These are phyloP conservation scores for Lipomyces yamanashiensis DNA, from an alignment of 805 yeast species.

Conservation along the genomic window DNA sequence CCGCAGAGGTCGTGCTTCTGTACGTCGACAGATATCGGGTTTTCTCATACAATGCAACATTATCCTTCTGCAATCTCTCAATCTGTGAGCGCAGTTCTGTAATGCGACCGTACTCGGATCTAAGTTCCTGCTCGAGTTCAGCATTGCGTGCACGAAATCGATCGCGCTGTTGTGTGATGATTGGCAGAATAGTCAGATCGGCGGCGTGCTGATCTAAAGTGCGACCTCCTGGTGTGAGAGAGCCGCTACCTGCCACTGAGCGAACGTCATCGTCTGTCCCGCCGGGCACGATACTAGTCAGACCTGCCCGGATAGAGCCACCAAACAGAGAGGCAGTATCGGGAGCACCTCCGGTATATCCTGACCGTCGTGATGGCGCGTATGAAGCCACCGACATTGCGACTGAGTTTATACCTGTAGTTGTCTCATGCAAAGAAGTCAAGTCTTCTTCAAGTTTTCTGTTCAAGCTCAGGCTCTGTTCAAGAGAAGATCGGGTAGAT, in stretches of 20 bases:
- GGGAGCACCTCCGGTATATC: slow-evolving; percentile 17
- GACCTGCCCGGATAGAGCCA: slow-evolving; percentile 30
- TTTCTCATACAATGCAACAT: slow-evolving; percentile 77
- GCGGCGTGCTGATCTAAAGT: slow-evolving; percentile 31
- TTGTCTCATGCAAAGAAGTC: slow-evolving; percentile 57
- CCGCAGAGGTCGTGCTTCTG: slow-evolving; percentile 26
- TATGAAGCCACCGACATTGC: slow-evolving; percentile 32
- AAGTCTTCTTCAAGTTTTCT: slow-evolving; percentile 75
- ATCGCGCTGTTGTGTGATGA: slow-evolving; percentile 93
- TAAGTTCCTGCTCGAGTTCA: slow-evolving; percentile 81
- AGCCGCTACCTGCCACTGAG: slow-evolving; percentile 16
- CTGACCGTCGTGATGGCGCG: slow-evolving; percentile 32
- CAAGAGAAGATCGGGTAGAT: slow-evolving; percentile 48
- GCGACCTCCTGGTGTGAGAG: slow-evolving; percentile 18
- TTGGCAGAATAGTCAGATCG: slow-evolving; percentile 62
- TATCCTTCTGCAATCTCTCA: slow-evolving; percentile 69
- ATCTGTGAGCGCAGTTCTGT: slow-evolving; percentile 69
- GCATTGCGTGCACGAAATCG: slow-evolving; percentile 81
- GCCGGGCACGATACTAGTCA: slow-evolving; percentile 24
- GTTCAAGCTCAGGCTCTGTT: slow-evolving; percentile 54
- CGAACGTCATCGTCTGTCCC: slow-evolving; percentile 16
- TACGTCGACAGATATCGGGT: slow-evolving; percentile 46
- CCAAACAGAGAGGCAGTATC: slow-evolving; percentile 33
- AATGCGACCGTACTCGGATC: slow-evolving; percentile 58
- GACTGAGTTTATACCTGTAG: slow-evolving; percentile 32